Conservation (phyloP, 768 basidiomycete species). For the Postia placenta region DNA sequence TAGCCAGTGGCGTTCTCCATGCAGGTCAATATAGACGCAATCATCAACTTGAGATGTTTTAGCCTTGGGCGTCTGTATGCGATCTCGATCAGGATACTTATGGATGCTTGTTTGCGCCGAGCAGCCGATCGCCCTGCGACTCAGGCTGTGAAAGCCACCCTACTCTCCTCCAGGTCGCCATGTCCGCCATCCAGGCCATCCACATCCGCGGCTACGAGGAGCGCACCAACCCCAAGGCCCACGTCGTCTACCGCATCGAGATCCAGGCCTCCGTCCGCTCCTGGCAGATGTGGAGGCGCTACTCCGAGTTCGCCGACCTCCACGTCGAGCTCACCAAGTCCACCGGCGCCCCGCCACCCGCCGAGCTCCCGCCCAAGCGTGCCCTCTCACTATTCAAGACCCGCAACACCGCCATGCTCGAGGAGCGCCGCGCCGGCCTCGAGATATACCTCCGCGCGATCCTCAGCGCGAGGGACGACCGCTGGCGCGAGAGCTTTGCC, state of each 20-base stretch:
- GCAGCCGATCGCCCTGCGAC: not conserved
- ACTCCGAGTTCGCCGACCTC: slow-evolving; percentile 90
- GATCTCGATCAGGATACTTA: not conserved
- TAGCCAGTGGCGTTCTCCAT: too few species aligned
- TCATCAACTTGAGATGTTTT: too few species aligned
- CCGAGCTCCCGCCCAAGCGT: slow-evolving; percentile 80
- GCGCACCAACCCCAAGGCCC: slow-evolving; percentile 63
- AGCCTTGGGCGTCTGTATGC: too few species aligned
- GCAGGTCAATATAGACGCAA: too few species aligned
- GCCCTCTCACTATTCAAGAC: slow-evolving; percentile 60
- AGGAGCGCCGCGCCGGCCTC: slow-evolving; percentile 71
- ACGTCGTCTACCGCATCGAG: slow-evolving; percentile 76
- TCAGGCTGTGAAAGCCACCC: not conserved
- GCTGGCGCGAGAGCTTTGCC: slow-evolving; percentile 73
- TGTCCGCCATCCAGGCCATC: slow-evolving; percentile 70
- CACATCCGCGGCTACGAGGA: slow-evolving; percentile 66
- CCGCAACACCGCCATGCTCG: slow-evolving; percentile 57
- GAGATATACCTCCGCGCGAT: slow-evolving; percentile 87
- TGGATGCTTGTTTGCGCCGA: not conserved
- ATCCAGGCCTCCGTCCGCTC: slow-evolving; percentile 85
- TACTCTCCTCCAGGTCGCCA: slow-evolving; percentile 2
- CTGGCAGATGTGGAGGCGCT: slow-evolving; percentile 92
- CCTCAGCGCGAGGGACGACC: slow-evolving; percentile 70
- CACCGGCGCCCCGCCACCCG: slow-evolving; percentile 77
- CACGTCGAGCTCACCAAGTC: slow-evolving; percentile 75